Conservation (phyloP, 2,329 filamentous ascomycete species). For the Calonectria hongkongensis region DNA sequence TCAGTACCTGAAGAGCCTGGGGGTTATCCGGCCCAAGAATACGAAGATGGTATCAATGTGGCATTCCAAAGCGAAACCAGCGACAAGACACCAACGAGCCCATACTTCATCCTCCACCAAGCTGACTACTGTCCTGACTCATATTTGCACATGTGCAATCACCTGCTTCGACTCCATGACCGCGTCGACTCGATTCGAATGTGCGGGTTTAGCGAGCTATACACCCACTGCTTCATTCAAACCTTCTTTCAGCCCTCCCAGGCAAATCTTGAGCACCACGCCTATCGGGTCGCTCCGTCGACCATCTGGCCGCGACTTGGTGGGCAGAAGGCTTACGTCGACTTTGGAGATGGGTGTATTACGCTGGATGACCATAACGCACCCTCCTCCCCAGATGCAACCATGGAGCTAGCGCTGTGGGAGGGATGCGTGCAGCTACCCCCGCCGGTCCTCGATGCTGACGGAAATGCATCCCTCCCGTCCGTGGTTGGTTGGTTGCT, state of each 20-base stretch:
- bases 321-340: conserved; percentile 55
- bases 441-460: conserved; percentile 46
- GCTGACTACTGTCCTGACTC: conserved; percentile 58
- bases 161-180: conserved; percentile 55
- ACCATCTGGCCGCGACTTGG: conserved; percentile 56
- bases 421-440: conserved; percentile 55
- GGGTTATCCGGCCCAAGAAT: background rate
- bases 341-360: conserved; percentile 50
- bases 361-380: conserved; percentile 49
- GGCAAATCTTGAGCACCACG: conserved; percentile 31
- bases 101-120: conserved; percentile 25
- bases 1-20: background rate
- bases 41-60: background rate
- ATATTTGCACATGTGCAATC: conserved; percentile 57
- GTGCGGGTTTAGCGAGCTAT: conserved; percentile 60
- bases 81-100: conserved; percentile 13
- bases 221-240: conserved; percentile 54
- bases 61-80: conserved; percentile 7
- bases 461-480: conserved; percentile 43
- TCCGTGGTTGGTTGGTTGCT: conserved; percentile 45
- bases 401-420: conserved; percentile 25
- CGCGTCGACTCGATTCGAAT: conserved; percentile 59
- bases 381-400: background rate
- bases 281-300: conserved; percentile 58
- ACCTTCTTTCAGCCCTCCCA: conserved; percentile 51